Evolutionary conservation across 257 asterid genomes (phyloP).

Genomic region (Henckelia pumila): DNA sequence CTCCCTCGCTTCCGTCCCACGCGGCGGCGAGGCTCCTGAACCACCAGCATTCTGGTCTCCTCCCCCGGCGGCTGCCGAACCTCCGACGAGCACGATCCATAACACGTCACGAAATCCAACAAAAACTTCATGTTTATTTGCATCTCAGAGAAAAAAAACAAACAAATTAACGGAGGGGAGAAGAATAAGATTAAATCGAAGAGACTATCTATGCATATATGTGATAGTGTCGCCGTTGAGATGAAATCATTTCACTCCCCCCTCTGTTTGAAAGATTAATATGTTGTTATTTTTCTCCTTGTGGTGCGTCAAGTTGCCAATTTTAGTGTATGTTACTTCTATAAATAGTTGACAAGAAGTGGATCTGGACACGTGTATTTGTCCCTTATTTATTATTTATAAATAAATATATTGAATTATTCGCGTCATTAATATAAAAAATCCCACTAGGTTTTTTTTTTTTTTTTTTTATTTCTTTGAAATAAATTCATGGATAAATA

Average conservation of each 20-base stretch:
- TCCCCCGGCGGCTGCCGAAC: constrained; percentile 28
- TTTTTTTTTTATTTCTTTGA: no score
- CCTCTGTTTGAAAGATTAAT: background rate
- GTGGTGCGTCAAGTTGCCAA: background rate
- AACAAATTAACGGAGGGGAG: background rate
- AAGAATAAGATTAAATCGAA: background rate
- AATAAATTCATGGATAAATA: no score
- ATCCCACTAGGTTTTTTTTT: no score
- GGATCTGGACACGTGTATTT: background rate
- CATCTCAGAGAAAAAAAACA: background rate
- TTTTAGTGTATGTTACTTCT: background rate
- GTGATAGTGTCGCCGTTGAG: background rate
- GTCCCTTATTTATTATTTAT: no score
- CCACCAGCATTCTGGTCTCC: constrained; percentile 38
- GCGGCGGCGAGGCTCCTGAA: constrained; percentile 26
- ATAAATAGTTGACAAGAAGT: background rate
- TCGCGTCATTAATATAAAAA: no score
- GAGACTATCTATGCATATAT: background rate
- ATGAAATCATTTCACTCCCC: background rate
- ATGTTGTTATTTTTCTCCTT: background rate
- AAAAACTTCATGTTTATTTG: constrained; percentile 45
- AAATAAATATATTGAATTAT: no score
- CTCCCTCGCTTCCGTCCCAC: constrained; percentile 39
- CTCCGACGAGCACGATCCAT: constrained; percentile 35
- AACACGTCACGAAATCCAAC: constrained; percentile 45